Base-by-base conservation (phyloP, 2,329 filamentous ascomycete species). In the Ophiostoma ips region DNA sequence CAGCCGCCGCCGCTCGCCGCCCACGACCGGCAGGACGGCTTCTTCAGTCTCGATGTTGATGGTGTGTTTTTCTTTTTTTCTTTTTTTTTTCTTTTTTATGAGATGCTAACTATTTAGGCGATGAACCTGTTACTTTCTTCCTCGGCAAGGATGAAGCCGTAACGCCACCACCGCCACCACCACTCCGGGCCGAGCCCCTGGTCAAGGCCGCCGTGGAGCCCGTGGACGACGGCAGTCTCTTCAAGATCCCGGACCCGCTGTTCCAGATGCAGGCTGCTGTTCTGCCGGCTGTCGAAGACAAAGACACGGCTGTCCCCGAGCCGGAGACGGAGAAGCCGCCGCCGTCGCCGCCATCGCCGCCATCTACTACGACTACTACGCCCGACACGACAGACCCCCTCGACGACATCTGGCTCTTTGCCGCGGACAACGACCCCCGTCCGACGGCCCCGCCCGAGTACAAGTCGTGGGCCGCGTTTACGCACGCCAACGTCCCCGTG, bases 381-480 rank as follows among this genome's bases (percentile, higher is more conserved):
- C 21, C 28, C 12, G 30, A 28, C n/a, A n/a, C n/a, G n/a, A n/a
- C n/a, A 16, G 40, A 33, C 18, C 41, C 19, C 3, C 58, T 58
- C 3, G 57, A 60, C n/a, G 68, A 76, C 36, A 55, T 72, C 1
- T 83, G 79, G 78, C 62, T 71, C 34, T 58, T 64, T 1, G 59
- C 65, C 1, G 64, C 64, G 1, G 64, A 68, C 8, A 59, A 64
- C 12, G 54, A 59, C 10, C 46, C 57, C 2, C 3, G 56, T n/a
- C 60, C 61, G 5, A 47, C 21, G 5, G 24, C 33, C 1, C 19
- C 53, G 5, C 64, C 71, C 7, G 62, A 66, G 36, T 77, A 79
- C 58, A 75, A 73, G 53, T 82, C 81, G 1, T 92, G 86, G 86
- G 80, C 87, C 56, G 66, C 64, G 2, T 89, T 89, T 57, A 65